A percentile compares a stretch with the other conserved stretches of the same genome.
Evolutionary conservation across 2,329 filamentous ascomycete genomes (phyloP).

Genomic region (Colletotrichum higginsianum): DNA sequence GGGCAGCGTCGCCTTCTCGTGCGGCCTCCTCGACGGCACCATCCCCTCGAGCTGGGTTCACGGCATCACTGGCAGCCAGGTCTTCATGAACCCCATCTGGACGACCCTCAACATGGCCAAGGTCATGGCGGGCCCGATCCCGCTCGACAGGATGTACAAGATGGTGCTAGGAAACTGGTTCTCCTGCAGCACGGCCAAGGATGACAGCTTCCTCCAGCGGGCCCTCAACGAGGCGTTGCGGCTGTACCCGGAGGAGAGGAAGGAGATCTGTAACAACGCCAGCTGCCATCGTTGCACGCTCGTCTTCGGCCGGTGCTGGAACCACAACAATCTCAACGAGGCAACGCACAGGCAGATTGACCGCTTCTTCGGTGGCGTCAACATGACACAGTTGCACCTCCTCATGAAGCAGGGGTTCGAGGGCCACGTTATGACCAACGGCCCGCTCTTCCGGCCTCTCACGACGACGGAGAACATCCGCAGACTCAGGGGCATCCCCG

Average conservation of each 20-base stretch:
- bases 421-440: slow-evolving; percentile 68
- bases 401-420: slow-evolving; percentile 70
- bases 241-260: slow-evolving; percentile 67
- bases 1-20: slow-evolving; percentile 71
- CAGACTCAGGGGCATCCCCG: slow-evolving; percentile 66
- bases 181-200: slow-evolving; percentile 62
- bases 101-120: slow-evolving; percentile 70
- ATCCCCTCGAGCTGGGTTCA: slow-evolving; percentile 70
- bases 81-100: slow-evolving; percentile 76
- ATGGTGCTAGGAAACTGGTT: slow-evolving; percentile 68
- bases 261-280: slow-evolving; percentile 73
- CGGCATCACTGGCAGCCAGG: slow-evolving; percentile 72
- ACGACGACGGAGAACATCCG: slow-evolving; percentile 65
- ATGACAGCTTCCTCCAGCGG: slow-evolving; percentile 65
- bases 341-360: slow-evolving; percentile 75
- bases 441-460: slow-evolving; percentile 61
- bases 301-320: slow-evolving; percentile 76
- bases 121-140: slow-evolving; percentile 62
- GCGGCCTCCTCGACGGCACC: slow-evolving; percentile 73
- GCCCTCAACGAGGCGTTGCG: slow-evolving; percentile 69
- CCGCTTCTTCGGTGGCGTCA: slow-evolving; percentile 74
- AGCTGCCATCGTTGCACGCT: slow-evolving; percentile 73
- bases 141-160: slow-evolving; percentile 65
- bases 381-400: slow-evolving; percentile 70
- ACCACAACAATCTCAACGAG: slow-evolving; percentile 75